A percentile compares a stretch with the other conserved stretches of the same genome.
These are phyloP conservation scores for Fusarium mundagurra DNA, from an alignment of 2,329 filamentous ascomycete species.

Conservation along the genomic window DNA sequence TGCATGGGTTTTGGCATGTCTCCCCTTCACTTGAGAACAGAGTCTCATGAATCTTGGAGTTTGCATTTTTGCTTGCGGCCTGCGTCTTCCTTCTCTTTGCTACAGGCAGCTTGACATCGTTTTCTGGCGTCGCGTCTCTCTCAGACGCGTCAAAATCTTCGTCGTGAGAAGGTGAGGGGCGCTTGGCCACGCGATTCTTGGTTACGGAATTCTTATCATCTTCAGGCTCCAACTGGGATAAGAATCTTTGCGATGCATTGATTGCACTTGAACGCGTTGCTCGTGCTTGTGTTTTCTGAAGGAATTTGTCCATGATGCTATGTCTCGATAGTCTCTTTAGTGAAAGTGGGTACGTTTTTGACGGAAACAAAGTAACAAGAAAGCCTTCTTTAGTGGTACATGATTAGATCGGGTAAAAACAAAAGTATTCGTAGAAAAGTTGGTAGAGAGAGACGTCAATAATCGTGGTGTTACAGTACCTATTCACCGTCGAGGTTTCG, in stretches of 20 bases:
- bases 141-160: conserved; percentile 38
- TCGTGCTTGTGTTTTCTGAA: conserved; percentile 17
- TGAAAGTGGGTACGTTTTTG: background rate
- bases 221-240: conserved; percentile 29
- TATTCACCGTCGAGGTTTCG: background rate
- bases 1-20: conserved; percentile 13
- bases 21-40: conserved; percentile 24
- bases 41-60: conserved; percentile 21
- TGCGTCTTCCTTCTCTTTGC: conserved; percentile 39
- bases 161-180: conserved; percentile 13
- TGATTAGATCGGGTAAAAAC: background rate
- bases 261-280: conserved; percentile 34
- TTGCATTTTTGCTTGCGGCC: conserved; percentile 16
- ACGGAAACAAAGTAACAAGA: background rate
- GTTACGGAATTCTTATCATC: background rate
- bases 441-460: background rate
- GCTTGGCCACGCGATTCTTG: conserved; percentile 18
- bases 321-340: background rate
- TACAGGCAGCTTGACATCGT: conserved; percentile 28
- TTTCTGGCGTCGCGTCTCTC: conserved; percentile 32
- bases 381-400: background rate
- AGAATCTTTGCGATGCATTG: conserved; percentile 33
- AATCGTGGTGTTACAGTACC: background rate
- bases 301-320: conserved; percentile 8
- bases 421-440: background rate